Evolutionary conservation across 192 early-diverging fungal species (phyloP), one percentile per base, ranked within the genome.

Genomic region (Coemansia sp.): DNA sequence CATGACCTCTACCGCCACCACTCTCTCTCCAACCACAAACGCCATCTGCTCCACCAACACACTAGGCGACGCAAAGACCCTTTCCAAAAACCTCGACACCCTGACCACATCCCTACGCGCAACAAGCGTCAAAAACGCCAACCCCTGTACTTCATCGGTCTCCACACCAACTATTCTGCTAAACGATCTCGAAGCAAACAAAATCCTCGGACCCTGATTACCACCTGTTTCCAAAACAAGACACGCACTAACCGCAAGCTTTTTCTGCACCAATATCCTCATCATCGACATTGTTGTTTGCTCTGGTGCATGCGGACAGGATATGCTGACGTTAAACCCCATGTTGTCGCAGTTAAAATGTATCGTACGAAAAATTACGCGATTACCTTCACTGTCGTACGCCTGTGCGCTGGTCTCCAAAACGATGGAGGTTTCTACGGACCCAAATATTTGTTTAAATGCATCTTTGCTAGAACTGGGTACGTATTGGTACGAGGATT

Each of bases 301-400:
- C 45, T 48, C 22, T 28, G 22, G 45, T 15, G 17, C 17, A 48
- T 48, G 8, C 12, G 45, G 45, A 15, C 45, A 48, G 11, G 45
- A 32, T 3, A 36, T 20, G 15, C n/a, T n/a, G 20, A 64, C 32
- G 41, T 45, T 64, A n/a, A 64, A 64, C 0, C 22, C 28, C 28
- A 65, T 65, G 43, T 65, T 65, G 52, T 55, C 52, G 64, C 64
- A 65, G 53, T 39, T 55, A 55, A 65, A 65, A 8, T 28, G 28
- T 2, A 65, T 65, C 6, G 39, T 35, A 28, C 64, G 64, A 6
- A 65, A 32, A 32, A 41, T 5, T 11, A 62, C 39, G 3, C 5
- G 7, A 4, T 18, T 45, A 3, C n/a, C 60, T 18, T 60, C 38
- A 3, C 33, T 4, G 28, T 36, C 33, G 37, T 35, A 38, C 8